Conservation (phyloP, 352 stramenopile genomes). For the Globisporangium alternatum region DNA sequence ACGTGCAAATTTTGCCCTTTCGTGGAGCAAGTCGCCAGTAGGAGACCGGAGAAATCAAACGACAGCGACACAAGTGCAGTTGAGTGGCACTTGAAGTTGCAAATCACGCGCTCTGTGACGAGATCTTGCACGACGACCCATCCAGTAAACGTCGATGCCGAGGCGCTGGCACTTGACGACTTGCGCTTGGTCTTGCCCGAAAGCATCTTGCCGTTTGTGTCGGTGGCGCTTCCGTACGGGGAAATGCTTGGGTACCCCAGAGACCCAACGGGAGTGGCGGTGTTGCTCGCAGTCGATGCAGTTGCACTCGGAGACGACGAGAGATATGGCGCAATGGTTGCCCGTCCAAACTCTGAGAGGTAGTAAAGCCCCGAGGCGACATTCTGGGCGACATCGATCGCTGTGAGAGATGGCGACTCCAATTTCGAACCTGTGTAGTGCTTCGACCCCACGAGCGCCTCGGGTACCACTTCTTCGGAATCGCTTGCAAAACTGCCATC, state of each 20-base stretch:
- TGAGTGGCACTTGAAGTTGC: constrained; percentile 75
- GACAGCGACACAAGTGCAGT: constrained; percentile 69
- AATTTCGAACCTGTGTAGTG: constrained; percentile 18
- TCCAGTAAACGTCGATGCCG: constrained; percentile 34
- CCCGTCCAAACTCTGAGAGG: constrained; percentile 62
- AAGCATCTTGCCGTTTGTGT: constrained; percentile 9
- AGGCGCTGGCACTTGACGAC: constrained; percentile 6
- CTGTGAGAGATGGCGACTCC: constrained; percentile 46
- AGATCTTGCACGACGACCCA: constrained; percentile 73
- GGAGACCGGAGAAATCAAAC: constrained; percentile 70
- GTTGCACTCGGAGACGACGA: constrained; percentile 51
- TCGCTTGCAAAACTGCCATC: constrained; percentile 33
- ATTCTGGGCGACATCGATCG: constrained; percentile 84
- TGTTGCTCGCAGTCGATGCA: constrained; percentile 18
- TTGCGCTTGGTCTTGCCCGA: constrained; percentile 13
- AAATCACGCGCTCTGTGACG: constrained; percentile 54
- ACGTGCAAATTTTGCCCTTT: constrained; percentile 88
- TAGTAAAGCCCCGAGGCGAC: constrained; percentile 87
- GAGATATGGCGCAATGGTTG: constrained; percentile 72
- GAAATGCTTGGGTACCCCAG: constrained; percentile 21
- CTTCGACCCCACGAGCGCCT: constrained; percentile 19
- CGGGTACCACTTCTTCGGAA: constrained; percentile 42
- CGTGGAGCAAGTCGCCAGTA: constrained; percentile 76
- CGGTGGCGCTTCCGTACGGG: constrained; percentile 10
- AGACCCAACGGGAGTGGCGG: constrained; percentile 15